These are phyloP conservation scores for Periconia digitata DNA, from an alignment of 2,329 filamentous ascomycete genomes.

Conservation along the genomic window DNA sequence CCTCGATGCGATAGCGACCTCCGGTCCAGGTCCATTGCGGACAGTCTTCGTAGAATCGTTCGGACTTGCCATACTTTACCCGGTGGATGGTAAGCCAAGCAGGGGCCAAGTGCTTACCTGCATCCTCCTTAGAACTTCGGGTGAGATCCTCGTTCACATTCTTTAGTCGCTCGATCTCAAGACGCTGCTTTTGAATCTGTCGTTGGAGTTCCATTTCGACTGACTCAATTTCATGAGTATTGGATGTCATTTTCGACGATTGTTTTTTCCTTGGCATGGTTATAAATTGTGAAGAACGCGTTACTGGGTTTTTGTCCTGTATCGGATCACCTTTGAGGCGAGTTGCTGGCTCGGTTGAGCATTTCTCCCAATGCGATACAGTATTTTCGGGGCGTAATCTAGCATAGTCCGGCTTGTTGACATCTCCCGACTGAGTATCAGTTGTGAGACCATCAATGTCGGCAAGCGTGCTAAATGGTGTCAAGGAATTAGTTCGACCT, in stretches of 20 bases:
- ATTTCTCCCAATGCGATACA: background rate
- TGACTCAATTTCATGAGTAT: background rate
- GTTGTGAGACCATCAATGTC: background rate
- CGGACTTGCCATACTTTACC: background rate
- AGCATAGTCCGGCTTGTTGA: background rate
- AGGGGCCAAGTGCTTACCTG: background rate
- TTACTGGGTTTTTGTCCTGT: background rate
- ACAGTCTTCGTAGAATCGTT: background rate
- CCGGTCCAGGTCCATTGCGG: background rate
- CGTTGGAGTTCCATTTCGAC: background rate
- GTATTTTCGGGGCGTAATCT: background rate
- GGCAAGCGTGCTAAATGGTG: too few species aligned
- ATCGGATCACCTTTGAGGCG: background rate
- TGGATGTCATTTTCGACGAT: background rate
- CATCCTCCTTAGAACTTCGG: background rate
- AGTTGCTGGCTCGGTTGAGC: background rate
- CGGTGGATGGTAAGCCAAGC: conserved; percentile 1
- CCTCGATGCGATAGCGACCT: background rate
- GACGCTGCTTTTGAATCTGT: background rate
- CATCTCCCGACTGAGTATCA: background rate
- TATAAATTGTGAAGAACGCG: background rate
- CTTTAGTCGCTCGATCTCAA: background rate
- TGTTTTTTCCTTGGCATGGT: background rate
- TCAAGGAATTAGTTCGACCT: background rate
- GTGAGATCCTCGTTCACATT: background rate